Percentiles rank a stretch among this genome's conserved stretches.
phyloP scores from a whole-genome alignment of 768 basidiomycete species.

The Mycena vulgaris region DNA sequence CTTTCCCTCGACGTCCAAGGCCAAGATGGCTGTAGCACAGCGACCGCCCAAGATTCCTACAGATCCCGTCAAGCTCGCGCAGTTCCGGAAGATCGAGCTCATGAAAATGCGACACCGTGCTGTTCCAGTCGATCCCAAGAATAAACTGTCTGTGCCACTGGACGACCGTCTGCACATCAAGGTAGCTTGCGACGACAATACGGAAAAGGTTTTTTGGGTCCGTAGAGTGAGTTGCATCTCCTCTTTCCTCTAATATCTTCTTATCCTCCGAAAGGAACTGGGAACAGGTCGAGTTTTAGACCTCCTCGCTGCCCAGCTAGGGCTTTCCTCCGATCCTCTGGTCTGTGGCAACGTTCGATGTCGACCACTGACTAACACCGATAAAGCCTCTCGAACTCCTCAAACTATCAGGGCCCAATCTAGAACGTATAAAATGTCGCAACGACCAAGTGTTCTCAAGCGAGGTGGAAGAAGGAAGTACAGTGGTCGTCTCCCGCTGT shows the following conservation, averaged over 20 bases:
- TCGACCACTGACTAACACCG: not conserved
- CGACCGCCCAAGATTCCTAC: slow-evolving; percentile 55
- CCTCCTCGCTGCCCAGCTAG: slow-evolving; percentile 59
- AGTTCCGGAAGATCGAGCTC: slow-evolving; percentile 70
- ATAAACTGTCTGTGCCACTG: slow-evolving; percentile 62
- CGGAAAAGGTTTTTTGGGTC: slow-evolving; percentile 76
- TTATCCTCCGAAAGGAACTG: slow-evolving; percentile 57
- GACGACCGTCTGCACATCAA: slow-evolving; percentile 74
- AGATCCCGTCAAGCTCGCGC: slow-evolving; percentile 69
- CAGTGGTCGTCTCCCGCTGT: slow-evolving; percentile 40
- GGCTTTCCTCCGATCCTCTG: slow-evolving; percentile 47
- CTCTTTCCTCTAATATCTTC: not conserved
- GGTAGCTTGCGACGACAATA: slow-evolving; percentile 51
- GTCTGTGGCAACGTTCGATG: slow-evolving; percentile 41
- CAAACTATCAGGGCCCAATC: slow-evolving; percentile 42
- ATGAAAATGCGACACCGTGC: slow-evolving; percentile 87
- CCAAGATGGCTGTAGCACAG: slow-evolving; percentile 39
- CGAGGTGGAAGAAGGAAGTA: slow-evolving; percentile 70
- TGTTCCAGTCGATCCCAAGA: slow-evolving; percentile 71
- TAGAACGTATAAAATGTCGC: slow-evolving; percentile 49
- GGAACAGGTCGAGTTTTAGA: slow-evolving; percentile 77
- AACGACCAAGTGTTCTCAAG: slow-evolving; percentile 65
- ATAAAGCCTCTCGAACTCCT: slow-evolving; percentile 61
- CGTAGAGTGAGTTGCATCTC: slow-evolving; percentile 68
- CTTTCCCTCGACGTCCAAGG: slow-evolving; percentile 54